Percentiles rank a stretch among this genome's conserved stretches.
Evolutionary conservation across 257 asterid species (phyloP).

Genomic region (Misopates orontium): DNA sequence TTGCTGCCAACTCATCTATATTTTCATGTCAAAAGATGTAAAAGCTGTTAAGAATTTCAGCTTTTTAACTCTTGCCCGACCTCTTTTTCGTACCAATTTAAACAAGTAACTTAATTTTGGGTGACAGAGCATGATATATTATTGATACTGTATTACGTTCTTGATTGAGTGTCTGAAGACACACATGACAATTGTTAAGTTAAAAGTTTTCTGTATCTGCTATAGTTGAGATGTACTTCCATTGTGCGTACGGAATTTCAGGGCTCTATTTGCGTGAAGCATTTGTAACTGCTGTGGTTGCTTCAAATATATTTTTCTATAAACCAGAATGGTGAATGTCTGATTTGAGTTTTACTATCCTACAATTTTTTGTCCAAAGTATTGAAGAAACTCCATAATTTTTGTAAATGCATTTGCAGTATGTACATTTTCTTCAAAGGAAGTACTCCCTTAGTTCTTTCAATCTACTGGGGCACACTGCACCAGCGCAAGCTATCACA

Average conservation of each 20-base stretch:
- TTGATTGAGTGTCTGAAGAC: too few species aligned
- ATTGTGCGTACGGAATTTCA: conserved; percentile 7
- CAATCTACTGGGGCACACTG: conserved; percentile 97
- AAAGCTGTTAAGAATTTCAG: neutral
- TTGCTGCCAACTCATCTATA: neutral
- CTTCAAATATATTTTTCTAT: conserved; percentile 4
- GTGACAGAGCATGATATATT: neutral
- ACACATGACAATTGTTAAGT: too few species aligned
- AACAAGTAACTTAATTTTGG: neutral
- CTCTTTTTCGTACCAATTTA: neutral
- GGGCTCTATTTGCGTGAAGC: conserved; percentile 1
- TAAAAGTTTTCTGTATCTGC: neutral
- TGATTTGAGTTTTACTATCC: neutral
- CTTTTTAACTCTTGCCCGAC: neutral
- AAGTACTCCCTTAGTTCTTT: conserved; percentile 94
- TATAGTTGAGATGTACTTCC: conserved; percentile 12
- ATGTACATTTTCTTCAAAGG: conserved; percentile 92
- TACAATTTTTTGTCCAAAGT: conserved; percentile 22
- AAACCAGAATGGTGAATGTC: neutral
- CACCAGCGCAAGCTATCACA: conserved; percentile 97
- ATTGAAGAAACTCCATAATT: conserved; percentile 19
- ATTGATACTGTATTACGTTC: too few species aligned
- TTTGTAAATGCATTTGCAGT: conserved; percentile 53
- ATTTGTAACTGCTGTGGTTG: conserved; percentile 24
- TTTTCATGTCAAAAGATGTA: neutral